These are phyloP conservation scores for Fusarium pseudonygamai DNA, from an alignment of 2,329 filamentous ascomycete genomes.

Conservation along the genomic window DNA sequence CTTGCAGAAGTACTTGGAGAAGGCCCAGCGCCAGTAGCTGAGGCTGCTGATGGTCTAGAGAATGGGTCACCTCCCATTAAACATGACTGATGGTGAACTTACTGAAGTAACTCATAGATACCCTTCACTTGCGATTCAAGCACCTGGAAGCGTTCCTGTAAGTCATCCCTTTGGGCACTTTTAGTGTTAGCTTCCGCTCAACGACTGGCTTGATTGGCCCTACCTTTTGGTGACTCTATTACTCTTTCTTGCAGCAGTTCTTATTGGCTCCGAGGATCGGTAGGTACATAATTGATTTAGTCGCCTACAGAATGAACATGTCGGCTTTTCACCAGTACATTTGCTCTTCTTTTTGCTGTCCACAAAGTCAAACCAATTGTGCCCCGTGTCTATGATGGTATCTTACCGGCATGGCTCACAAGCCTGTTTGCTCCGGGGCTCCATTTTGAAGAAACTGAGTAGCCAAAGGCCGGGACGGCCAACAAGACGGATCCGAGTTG, in stretches of 20 bases:
- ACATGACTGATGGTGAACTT: no score
- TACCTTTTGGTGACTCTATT: neutral
- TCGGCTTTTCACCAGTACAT: constrained; percentile 1
- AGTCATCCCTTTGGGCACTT: neutral
- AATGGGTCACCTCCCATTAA: no score
- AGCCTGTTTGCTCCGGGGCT: constrained; percentile 12
- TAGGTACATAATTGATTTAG: neutral
- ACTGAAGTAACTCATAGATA: constrained; percentile 7
- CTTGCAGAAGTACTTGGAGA: neutral
- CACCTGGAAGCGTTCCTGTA: neutral
- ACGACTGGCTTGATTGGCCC: fast-evolving
- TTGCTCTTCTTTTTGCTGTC: constrained; percentile 11
- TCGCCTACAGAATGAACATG: constrained; percentile 8
- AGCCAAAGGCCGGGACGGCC: neutral
- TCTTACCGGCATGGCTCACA: constrained; percentile 14
- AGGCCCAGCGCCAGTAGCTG: fast-evolving
- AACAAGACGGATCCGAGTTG: neutral
- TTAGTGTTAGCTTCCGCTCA: neutral
- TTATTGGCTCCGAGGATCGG: neutral
- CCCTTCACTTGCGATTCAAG: constrained; percentile 4
- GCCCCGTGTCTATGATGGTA: fast-evolving
- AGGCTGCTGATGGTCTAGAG: neutral
- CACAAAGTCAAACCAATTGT: fast-evolving
- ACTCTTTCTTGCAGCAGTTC: neutral
- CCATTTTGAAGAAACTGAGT: neutral